These are phyloP conservation scores for Musa schizocarpa DNA, from an alignment of 176 grass and related monocot genomes.

Conservation along the genomic window DNA sequence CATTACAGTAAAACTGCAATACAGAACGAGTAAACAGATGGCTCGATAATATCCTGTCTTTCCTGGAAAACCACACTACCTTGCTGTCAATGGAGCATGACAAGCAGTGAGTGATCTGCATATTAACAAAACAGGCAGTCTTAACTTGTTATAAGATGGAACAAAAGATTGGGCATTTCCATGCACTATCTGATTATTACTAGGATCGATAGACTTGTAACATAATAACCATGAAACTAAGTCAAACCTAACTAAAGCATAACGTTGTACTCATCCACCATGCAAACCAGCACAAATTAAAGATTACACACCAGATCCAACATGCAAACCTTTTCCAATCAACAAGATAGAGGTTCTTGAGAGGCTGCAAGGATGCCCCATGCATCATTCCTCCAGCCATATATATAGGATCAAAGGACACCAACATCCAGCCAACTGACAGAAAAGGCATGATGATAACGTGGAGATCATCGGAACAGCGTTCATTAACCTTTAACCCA, in stretches of 20 bases:
- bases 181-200: background rate
- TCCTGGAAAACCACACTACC: background rate
- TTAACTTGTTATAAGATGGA: background rate
- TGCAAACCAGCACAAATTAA: constrained; percentile 34
- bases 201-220: background rate
- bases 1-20: no score
- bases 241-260: background rate
- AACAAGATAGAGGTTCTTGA: background rate
- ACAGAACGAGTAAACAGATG: no score
- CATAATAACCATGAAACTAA: background rate
- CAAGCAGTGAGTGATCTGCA: background rate
- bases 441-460: constrained; percentile 8
- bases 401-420: constrained; percentile 10
- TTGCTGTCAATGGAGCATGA: background rate
- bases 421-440: constrained; percentile 4
- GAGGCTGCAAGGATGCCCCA: constrained; percentile 14
- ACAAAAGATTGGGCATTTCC: background rate
- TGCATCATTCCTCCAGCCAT: constrained; percentile 12
- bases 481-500: background rate
- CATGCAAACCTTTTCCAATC: constrained; percentile 20
- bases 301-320: constrained; percentile 66
- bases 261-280: constrained; percentile 3
- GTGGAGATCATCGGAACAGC: background rate
- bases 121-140: background rate
- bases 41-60: no score